Evolutionary conservation across 2,329 filamentous ascomycete species (phyloP).

Genomic region (Exophiala bonariae): DNA sequence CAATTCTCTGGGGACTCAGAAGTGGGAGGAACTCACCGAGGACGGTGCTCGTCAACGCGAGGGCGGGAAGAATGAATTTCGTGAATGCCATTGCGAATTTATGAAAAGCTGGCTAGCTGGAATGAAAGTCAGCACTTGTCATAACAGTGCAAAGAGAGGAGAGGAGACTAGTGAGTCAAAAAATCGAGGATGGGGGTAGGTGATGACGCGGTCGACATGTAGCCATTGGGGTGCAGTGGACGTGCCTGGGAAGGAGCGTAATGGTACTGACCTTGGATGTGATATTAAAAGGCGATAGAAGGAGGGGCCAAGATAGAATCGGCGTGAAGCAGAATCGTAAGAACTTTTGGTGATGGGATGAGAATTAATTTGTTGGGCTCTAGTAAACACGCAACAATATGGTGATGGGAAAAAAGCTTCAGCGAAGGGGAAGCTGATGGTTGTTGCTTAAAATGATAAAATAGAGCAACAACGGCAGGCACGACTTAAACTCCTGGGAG

Average conservation of each 20-base stretch:
- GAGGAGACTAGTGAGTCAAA: background rate
- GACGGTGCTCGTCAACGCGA: slow-evolving; percentile 54
- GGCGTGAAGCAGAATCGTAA: slow-evolving; percentile 19
- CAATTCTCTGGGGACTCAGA: background rate
- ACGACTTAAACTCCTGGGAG: slow-evolving; percentile 24
- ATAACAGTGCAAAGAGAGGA: slow-evolving; percentile 8
- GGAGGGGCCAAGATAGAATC: slow-evolving; percentile 13
- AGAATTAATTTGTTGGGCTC: slow-evolving; percentile 23
- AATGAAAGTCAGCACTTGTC: slow-evolving; percentile 19
- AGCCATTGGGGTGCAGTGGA: background rate
- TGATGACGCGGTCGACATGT: slow-evolving; percentile 3
- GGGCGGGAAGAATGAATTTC: slow-evolving; percentile 57
- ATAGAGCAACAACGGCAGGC: slow-evolving; percentile 22
- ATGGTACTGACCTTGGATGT: slow-evolving; percentile 28
- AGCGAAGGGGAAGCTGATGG: slow-evolving; percentile 25
- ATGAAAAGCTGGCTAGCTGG: slow-evolving; percentile 20
- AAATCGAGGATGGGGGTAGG: slow-evolving; percentile 1
- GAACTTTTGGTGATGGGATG: slow-evolving; percentile 19
- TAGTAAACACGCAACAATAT: slow-evolving; percentile 16
- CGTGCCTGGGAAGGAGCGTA: slow-evolving; percentile 3
- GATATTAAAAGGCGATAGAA: slow-evolving; percentile 27
- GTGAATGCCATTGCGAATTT: slow-evolving; percentile 49
- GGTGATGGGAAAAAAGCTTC: slow-evolving; percentile 23
- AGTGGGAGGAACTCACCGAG: slow-evolving; percentile 43
- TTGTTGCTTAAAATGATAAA: slow-evolving; percentile 21